These are phyloP conservation scores for Leptographium flavum DNA, from an alignment of 2,329 filamentous ascomycete genomes.

Conservation along the genomic window DNA sequence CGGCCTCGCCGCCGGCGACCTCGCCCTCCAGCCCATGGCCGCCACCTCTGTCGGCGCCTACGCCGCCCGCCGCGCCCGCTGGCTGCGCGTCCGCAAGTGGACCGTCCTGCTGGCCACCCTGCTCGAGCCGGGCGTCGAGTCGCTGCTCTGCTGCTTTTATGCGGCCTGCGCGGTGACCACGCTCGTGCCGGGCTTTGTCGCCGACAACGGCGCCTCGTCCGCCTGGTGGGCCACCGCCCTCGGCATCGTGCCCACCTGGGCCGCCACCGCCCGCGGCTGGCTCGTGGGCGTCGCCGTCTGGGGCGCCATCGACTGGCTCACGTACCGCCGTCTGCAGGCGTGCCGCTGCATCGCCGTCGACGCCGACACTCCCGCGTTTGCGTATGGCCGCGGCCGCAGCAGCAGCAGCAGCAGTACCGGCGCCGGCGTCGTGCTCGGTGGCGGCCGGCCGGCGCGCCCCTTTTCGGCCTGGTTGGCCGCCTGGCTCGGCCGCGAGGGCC, in stretches of 20 bases:
- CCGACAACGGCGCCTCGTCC: constrained; percentile 32
- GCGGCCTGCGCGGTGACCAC: constrained; percentile 68
- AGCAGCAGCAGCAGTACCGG: no score
- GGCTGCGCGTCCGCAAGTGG: constrained; percentile 88
- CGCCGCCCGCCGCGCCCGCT: constrained; percentile 66
- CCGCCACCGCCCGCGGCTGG: constrained; percentile 52
- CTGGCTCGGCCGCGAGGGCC: constrained; percentile 70
- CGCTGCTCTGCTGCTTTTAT: constrained; percentile 68
- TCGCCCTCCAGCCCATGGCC: constrained; percentile 80
- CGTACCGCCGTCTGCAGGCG: constrained; percentile 63
- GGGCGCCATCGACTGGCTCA: constrained; percentile 60
- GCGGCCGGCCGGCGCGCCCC: constrained; percentile 32
- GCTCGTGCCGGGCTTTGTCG: constrained; percentile 23
- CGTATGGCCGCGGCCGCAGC: constrained; percentile 22
- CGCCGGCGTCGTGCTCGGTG: constrained; percentile 21
- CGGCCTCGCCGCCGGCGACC: constrained; percentile 67
- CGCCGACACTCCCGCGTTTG: constrained; percentile 55
- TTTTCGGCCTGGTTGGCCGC: constrained; percentile 62
- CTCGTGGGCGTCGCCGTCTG: constrained; percentile 48
- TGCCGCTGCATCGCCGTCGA: constrained; percentile 57
- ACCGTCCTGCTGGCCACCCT: constrained; percentile 80
- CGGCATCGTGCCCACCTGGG: constrained; percentile 49
- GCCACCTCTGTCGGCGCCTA: constrained; percentile 68
- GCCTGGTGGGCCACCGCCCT: constrained; percentile 28
- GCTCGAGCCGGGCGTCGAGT: constrained; percentile 86